Base-by-base conservation (phyloP, 2,329 filamentous ascomycete genomes). In the Akanthomyces uredinophilus region DNA sequence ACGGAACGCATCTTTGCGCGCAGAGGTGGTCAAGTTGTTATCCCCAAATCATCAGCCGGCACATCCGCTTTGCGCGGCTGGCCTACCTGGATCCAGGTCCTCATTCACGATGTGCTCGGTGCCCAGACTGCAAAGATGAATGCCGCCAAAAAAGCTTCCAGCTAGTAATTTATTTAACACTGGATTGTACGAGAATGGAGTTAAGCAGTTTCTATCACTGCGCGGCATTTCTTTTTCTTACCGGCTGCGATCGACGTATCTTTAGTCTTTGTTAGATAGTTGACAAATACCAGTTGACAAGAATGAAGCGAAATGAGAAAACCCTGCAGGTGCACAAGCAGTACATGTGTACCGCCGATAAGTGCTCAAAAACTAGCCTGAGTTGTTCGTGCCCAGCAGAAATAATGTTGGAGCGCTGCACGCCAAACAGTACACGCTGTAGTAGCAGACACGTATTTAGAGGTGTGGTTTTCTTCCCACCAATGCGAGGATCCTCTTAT, bases 1-100 rank as follows among this genome's bases (percentile, higher is more conserved):
- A 72, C 78, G 39, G 71, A 72, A 46, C 76, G 79, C 64, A 73
- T 83, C 18, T 62, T 78, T 20, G 73, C 70, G 24, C 71, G 76
- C 56, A 73, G 71, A 60, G 76, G 77, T 52, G 77, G 73, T 1
- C 75, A 80, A 65, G 63, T 79, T 4, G 71, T 80, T 20, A 64
- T 81, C 20, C 75, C 79, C 4, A 55, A 22, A 13, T 24, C 55
- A 8, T 61, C 64, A 4, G 62, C 64, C 8, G 41, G 63, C 58
- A 54, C 68, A 16, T 68, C 69, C 5, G 64, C 63, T 16, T 49
- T 79, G 39, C 72, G 77, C 41, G 76, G 70, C 3, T 72, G 72
- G 67, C 76, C 73, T 4, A 68, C 62, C 7, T 75, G 72, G 72
- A 11, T 66, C 44, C 62, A 70, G 67, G 50, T 55, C 22, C 5